Percentiles rank a stretch among this genome's conserved stretches.
These are phyloP conservation scores for Fusarium sp. DNA, from an alignment of 2,329 filamentous ascomycete species.

Conservation along the genomic window DNA sequence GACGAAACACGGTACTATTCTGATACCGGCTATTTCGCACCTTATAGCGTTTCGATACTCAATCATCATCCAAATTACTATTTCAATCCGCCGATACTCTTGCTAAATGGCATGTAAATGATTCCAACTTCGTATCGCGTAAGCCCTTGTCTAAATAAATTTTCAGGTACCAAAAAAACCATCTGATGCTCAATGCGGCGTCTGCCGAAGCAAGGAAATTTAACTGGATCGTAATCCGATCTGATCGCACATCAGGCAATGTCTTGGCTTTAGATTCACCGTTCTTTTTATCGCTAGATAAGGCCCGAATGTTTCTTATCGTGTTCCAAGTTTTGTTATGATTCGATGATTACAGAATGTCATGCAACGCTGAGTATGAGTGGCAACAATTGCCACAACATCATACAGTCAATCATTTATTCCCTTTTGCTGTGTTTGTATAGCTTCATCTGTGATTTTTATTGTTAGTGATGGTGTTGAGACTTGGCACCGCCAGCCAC, in stretches of 20 bases:
- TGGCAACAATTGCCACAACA: background rate
- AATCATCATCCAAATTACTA: background rate
- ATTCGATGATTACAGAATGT: background rate
- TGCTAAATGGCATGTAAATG: background rate
- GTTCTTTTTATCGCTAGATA: background rate
- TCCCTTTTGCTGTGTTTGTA: background rate
- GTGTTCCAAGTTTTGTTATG: background rate
- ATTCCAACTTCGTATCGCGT: background rate
- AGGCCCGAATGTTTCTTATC: constrained; percentile 17
- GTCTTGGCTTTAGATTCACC: constrained; percentile 1
- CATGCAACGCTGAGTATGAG: too few relatives aligned
- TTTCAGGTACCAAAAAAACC: constrained; percentile 11
- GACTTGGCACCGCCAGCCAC: constrained; percentile 19
- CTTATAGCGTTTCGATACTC: background rate
- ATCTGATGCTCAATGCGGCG: constrained; percentile 9
- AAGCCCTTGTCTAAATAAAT: constrained; percentile 2
- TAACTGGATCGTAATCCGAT: constrained; percentile 22
- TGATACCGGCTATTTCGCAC: background rate
- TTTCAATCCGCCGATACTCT: background rate
- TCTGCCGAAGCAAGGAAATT: constrained; percentile 2
- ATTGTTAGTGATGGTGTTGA: background rate
- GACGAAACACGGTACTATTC: background rate
- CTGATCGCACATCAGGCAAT: constrained; percentile 25
- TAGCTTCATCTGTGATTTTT: background rate
- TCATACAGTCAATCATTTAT: too few relatives aligned